Conservation (phyloP, 179 eudicot species). For the Beta macrorhiza region DNA sequence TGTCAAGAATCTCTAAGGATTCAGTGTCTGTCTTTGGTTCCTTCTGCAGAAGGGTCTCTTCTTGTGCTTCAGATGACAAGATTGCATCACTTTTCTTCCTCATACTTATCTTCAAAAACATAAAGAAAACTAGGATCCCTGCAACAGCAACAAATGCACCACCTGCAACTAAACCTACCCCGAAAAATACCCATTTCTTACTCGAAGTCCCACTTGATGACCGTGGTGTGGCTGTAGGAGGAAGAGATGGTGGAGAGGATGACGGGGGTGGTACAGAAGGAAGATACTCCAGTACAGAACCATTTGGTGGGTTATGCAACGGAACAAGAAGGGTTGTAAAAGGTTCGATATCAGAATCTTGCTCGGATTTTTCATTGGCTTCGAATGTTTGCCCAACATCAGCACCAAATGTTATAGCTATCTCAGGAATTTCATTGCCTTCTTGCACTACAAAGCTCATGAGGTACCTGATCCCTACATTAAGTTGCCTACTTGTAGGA, state of each 20-base stretch:
- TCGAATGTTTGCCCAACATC: slow-evolving; percentile 30
- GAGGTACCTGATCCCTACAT: slow-evolving; percentile 40
- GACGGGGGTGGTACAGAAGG: slow-evolving; percentile 17
- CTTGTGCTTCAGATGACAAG: slow-evolving; percentile 25
- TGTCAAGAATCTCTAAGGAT: slow-evolving; percentile 29
- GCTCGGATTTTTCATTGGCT: slow-evolving; percentile 43
- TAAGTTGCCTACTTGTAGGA: slow-evolving; percentile 46
- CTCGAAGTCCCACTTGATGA: not conserved
- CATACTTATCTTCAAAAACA: slow-evolving; percentile 6
- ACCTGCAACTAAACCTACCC: not conserved
- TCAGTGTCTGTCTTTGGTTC: slow-evolving; percentile 17
- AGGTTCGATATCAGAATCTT: slow-evolving; percentile 38
- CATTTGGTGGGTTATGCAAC: slow-evolving; percentile 45
- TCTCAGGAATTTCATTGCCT: slow-evolving; percentile 29
- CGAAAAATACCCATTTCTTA: not conserved
- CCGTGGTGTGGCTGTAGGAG: slow-evolving; percentile 25
- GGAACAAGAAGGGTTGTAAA: slow-evolving; percentile 55
- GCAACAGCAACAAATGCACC: not conserved
- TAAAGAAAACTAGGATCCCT: slow-evolving; percentile 3
- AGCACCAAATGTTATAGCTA: slow-evolving; percentile 45
- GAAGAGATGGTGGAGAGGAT: slow-evolving; percentile 37
- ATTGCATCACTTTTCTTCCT: slow-evolving; percentile 21
- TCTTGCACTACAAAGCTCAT: slow-evolving; percentile 44
- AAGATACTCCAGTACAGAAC: slow-evolving; percentile 31
- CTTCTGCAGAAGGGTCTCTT: slow-evolving; percentile 11